These are phyloP conservation scores for Striga hermonthica DNA, from an alignment of 305 asterid species.

Conservation along the genomic window DNA sequence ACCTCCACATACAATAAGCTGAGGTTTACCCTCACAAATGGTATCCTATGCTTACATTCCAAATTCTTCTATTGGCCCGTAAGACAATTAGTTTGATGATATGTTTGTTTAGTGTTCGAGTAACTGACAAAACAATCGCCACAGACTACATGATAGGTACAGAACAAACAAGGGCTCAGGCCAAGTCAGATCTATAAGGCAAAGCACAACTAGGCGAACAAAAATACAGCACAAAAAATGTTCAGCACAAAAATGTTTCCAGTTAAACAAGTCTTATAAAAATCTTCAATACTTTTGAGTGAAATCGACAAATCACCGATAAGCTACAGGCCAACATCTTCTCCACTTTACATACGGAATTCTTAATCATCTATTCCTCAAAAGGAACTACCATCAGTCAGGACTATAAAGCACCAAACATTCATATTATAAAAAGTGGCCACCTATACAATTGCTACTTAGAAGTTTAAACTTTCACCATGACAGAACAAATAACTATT, in stretches of 20 bases:
- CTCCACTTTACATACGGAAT: constrained; percentile 14
- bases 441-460: not conserved
- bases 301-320: constrained; percentile 6
- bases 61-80: too few relatives aligned
- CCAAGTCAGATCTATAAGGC: not conserved
- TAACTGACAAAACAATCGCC: too few relatives aligned
- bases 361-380: constrained; percentile 23
- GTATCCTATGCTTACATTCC: too few relatives aligned
- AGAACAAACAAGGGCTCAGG: too few relatives aligned
- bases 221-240: not conserved
- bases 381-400: constrained; percentile 1
- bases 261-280: not conserved
- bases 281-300: not conserved
- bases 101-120: too few relatives aligned
- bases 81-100: too few relatives aligned
- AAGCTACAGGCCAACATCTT: constrained; percentile 24
- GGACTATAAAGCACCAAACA: constrained; percentile 23
- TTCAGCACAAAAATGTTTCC: not conserved
- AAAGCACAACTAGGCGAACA: not conserved
- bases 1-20: too few relatives aligned
- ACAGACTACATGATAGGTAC: too few relatives aligned
- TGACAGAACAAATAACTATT: too few relatives aligned
- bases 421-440: not conserved
- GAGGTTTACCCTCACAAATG: too few relatives aligned
- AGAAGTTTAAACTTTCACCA: too few relatives aligned